A percentile compares a stretch with the other conserved stretches of the same genome.
Evolutionary conservation across 106 monocot genomes (phyloP).

Genomic region (Alisma plantagoaquatica): DNA sequence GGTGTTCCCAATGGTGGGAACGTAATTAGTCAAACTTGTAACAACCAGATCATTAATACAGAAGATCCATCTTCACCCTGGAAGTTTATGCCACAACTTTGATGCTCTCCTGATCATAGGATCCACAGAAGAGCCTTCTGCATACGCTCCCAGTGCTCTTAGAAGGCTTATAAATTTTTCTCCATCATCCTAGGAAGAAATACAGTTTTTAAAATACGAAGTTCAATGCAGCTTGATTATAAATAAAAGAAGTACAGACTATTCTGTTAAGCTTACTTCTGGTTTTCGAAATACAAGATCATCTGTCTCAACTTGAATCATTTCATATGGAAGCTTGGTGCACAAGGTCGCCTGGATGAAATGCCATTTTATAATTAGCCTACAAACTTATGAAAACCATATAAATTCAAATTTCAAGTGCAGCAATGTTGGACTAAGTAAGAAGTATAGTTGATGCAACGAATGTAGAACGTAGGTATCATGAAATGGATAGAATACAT

Average conservation of each 20-base stretch:
- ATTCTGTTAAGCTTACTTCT: too few species aligned
- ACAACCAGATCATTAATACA: too few species aligned
- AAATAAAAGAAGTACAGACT: not conserved
- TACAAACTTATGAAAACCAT: too few species aligned
- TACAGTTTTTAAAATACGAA: not conserved
- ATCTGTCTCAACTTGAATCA: conserved; percentile 60
- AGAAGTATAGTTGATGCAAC: too few species aligned
- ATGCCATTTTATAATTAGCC: too few species aligned
- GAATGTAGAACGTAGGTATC: too few species aligned
- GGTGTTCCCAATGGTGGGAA: too few species aligned
- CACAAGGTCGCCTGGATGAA: conserved; percentile 53
- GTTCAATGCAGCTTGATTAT: not conserved
- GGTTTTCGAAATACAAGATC: conserved; percentile 64
- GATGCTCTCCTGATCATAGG: conserved; percentile 59
- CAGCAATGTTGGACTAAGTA: too few species aligned
- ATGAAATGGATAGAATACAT: too few species aligned
- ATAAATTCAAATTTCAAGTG: too few species aligned
- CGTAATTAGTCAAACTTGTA: too few species aligned
- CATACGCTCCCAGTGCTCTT: conserved; percentile 84
- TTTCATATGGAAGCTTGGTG: conserved; percentile 70
- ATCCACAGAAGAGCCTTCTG: conserved; percentile 72
- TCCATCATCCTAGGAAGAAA: conserved; percentile 45
- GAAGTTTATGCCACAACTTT: conserved; percentile 58
- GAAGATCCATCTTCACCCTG: conserved; percentile 1
- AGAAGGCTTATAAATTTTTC: conserved; percentile 67